Evolutionary conservation across 1,139 yeast genomes (phyloP), one percentile per base, ranked within the genome.

Genomic region (Geotrichum restrictum): DNA sequence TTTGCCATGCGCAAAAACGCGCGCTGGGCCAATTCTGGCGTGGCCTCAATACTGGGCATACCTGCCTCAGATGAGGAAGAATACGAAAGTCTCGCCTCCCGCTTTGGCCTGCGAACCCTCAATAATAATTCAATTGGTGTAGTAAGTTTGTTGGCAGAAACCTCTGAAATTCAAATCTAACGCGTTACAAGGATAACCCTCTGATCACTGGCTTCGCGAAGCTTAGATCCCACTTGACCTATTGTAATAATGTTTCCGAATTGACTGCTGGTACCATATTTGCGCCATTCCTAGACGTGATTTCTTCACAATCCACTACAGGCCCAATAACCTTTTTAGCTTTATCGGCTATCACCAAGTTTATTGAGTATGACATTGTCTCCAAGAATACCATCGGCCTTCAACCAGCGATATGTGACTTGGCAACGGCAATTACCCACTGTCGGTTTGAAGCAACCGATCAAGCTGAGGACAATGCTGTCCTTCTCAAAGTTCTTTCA

Each of bases 401-500:
- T 39, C 62, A 62, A 18, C 56, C 59, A 62, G 81, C 69, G 52
- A 70, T 85, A 59, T 74, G 81, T 13, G 85, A 83, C 61, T 74
- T 84, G 53, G 78, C 85, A 18, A 79, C 87, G 16, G 85, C 97
- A 0, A 77, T 94, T 55, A 88, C 98, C 0, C 96, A 89, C 64
- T 93, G 98, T 69, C 80, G 96, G 37, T 94, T 93, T 66, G 98
- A 93, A 71, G 96, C 96, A 1, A 87, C 95, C 0, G 97, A 91
- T 65, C 96, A 89, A 66, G 80, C 85, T 41, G 85, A 91, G 40
- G 98, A 94, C 69, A 98, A 94, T 64, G 88, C 95, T 0, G 94
- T 94, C 3, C 73, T 94, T 51, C 75, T 91, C 51, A 88, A 88
- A 63, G 95, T 94, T 22, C 77, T 94, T 59, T 74, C 85, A 43